Base-by-base conservation (phyloP, 441 rosid species). In the Gossypium aridum region DNA sequence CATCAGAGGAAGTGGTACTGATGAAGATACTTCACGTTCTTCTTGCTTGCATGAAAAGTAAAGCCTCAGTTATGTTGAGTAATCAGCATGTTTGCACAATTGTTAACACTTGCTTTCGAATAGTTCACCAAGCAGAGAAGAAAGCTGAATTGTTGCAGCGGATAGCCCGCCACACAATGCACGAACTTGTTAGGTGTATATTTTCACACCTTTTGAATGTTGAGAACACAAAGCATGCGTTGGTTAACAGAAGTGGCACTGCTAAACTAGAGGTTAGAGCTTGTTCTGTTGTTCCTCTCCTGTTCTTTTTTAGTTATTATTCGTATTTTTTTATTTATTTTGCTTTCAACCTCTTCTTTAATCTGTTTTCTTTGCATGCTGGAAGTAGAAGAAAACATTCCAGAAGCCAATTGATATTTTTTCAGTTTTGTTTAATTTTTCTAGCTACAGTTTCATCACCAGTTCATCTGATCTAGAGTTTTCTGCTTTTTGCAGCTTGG, bases 11-110 rank as follows among this genome's bases (percentile, higher is more conserved):
- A 87, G 93, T 87, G 71, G 93, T 87, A 60, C 83, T 91, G 74
- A 89, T 86, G 90, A 90, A 90, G 85, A 90, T 89, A 77, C 91
- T 89, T 78, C 91, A 86, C 79, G 95, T 90, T 80, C 91, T 90
- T 83, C 81, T 87, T 83, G 87, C 92, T 71, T 88, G 95, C 62
- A 86, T 87, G 87, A 88, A 83, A 83, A 87, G 90, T 66, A 91
- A 87, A 79, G 91, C 93, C 61, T 87, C 96, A 20, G 85, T 87
- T 74, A 83, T 87, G 89, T 84, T 87, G 78, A 87, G 92, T 67
- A 90, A 90, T 77, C 91, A 88, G 83, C 92, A 88, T 83, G 92
- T 88, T 47, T 89, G 93, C 81, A 89, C 88, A 73, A 85, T 90
- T 22, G 88, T 90, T 55, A 89, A 84, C 82, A 89, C 96, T 74